These are phyloP conservation scores for Zygosaccharomyces gambellarensis DNA, from an alignment of 805 yeast genomes.

Conservation along the genomic window DNA sequence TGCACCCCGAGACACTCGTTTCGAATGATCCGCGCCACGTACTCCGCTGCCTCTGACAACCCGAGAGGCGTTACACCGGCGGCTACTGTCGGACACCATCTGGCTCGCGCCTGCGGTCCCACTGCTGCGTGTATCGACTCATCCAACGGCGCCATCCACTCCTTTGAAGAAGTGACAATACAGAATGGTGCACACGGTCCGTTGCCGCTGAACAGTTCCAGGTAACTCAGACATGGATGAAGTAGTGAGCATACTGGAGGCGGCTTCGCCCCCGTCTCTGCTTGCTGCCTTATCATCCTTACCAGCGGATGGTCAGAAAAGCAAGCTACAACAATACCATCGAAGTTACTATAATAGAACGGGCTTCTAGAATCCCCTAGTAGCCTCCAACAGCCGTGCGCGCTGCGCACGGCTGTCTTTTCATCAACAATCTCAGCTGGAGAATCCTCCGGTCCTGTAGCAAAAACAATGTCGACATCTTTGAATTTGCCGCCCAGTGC, in stretches of 20 bases:
- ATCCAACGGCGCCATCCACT: constrained; percentile 24
- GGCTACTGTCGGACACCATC: constrained; percentile 12
- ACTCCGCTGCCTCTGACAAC: constrained; percentile 7
- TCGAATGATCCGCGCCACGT: constrained; percentile 16
- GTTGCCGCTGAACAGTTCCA: constrained; percentile 11
- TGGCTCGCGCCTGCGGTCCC: constrained; percentile 26
- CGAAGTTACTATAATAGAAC: constrained; percentile 16
- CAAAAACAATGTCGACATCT: constrained; percentile 6
- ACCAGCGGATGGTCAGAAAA: constrained; percentile 30
- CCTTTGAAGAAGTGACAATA: constrained; percentile 25
- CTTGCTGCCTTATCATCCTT: constrained; percentile 6
- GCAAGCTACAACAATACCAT: constrained; percentile 25
- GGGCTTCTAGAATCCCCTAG: constrained; percentile 11
- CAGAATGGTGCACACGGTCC: constrained; percentile 14
- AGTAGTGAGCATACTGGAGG: constrained; percentile 20
- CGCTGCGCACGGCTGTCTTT: constrained; percentile 17
- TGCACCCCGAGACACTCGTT: constrained; percentile 16
- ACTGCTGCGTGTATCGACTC: constrained; percentile 11
- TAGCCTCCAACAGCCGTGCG: constrained; percentile 19
- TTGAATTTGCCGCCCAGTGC: constrained; percentile 8
- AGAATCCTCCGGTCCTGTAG: constrained; percentile 23
- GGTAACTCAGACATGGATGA: constrained; percentile 16
- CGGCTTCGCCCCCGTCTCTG: neutral
- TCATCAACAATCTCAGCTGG: constrained; percentile 24
- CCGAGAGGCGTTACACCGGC: constrained; percentile 16